Evolutionary conservation across 208 protist species (phyloP).

Genomic region (Acanthamoeba polyphaga): DNA sequence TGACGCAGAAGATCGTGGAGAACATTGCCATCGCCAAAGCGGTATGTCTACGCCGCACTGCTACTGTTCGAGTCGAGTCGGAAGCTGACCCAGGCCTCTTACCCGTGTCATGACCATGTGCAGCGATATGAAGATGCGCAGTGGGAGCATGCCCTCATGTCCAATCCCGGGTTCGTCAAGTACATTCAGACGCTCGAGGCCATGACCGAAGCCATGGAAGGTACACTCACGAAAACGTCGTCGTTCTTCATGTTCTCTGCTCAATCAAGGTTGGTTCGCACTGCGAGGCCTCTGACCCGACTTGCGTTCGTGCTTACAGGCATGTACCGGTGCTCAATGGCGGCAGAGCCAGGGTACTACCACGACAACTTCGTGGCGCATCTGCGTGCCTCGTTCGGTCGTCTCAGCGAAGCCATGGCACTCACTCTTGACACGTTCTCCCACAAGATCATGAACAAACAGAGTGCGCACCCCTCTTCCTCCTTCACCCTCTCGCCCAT

Average conservation of each 20-base stretch:
- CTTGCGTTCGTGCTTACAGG: background rate
- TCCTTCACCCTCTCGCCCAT: background rate
- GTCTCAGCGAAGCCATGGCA: slow-evolving; percentile 1
- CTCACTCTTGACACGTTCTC: background rate
- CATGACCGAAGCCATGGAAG: slow-evolving; percentile 66
- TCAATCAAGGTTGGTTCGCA: background rate
- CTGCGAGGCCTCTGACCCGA: background rate
- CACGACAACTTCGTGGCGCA: slow-evolving; percentile 4
- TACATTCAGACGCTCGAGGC: slow-evolving; percentile 70
- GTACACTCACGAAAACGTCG: background rate
- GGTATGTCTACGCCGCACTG: background rate
- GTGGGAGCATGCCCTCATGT: slow-evolving; percentile 24
- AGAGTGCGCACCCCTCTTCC: background rate
- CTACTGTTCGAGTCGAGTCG: too few species aligned
- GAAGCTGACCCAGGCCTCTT: too few species aligned
- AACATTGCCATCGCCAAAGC: slow-evolving; percentile 64
- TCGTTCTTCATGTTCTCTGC: background rate
- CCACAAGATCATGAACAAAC: background rate
- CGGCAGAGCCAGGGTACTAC: background rate
- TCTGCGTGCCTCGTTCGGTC: background rate
- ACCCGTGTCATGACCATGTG: background rate
- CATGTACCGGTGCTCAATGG: slow-evolving; percentile 38
- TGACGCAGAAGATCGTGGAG: slow-evolving; percentile 9
- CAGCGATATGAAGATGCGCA: slow-evolving; percentile 31
- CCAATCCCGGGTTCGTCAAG: slow-evolving; percentile 1